Evolutionary conservation across 139 green algal species (phyloP).

Genomic region (Axilococcus clingmanii): DNA sequence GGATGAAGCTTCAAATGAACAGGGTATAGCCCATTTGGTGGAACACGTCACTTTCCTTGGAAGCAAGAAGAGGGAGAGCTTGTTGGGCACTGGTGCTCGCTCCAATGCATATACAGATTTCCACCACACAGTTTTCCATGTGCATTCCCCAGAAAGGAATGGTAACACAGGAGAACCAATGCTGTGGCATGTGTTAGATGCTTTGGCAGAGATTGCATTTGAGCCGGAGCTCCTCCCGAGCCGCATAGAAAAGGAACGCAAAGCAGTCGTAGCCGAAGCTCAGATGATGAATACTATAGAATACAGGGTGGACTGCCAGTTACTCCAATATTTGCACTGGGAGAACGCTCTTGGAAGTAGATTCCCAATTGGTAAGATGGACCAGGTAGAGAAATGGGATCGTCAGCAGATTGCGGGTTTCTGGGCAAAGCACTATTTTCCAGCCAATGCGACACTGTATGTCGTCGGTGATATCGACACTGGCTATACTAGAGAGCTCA

Average conservation of each 20-base stretch:
- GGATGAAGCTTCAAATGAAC: slow-evolving; percentile 63
- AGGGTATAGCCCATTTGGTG: slow-evolving; percentile 95
- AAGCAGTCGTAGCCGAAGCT: slow-evolving; percentile 89
- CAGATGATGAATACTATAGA: slow-evolving; percentile 99
- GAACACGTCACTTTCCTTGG: slow-evolving; percentile 99
- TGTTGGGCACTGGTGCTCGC: slow-evolving; percentile 82
- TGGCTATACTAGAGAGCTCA: slow-evolving; percentile 36
- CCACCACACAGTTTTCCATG: slow-evolving; percentile 99
- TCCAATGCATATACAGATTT: slow-evolving; percentile 99
- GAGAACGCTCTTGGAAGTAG: slow-evolving; percentile 91
- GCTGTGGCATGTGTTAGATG: slow-evolving; percentile 83
- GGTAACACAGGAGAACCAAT: slow-evolving; percentile 56
- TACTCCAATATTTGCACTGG: slow-evolving; percentile 91
- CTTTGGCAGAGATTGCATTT: slow-evolving; percentile 88
- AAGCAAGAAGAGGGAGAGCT: slow-evolving; percentile 72
- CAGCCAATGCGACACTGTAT: slow-evolving; percentile 95
- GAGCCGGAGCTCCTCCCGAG: slow-evolving; percentile 70
- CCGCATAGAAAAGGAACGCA: slow-evolving; percentile 95
- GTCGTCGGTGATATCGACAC: slow-evolving; percentile 86
- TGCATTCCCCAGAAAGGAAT: slow-evolving; percentile 77
- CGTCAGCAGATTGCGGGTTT: slow-evolving; percentile 64
- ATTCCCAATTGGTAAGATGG: slow-evolving; percentile 95
- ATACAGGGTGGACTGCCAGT: slow-evolving; percentile 98
- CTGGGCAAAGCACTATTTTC: slow-evolving; percentile 94
- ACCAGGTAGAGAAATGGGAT: slow-evolving; percentile 86